Evolutionary conservation across 164 flowering plant species (phyloP), one percentile per base, ranked within the genome.

Genomic region (Pachysandra terminalis): DNA sequence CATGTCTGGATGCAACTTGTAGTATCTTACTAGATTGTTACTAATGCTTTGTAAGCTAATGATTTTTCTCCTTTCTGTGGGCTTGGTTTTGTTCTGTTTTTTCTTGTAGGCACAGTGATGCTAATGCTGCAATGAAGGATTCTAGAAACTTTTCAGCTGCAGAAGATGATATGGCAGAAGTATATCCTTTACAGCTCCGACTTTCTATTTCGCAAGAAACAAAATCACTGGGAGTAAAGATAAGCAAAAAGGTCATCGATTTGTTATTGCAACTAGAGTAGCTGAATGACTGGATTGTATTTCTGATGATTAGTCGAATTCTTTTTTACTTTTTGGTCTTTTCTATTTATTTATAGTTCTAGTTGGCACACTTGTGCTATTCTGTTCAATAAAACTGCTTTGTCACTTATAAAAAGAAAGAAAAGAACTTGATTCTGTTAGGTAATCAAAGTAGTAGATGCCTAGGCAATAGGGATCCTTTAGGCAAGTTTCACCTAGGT

Each of bases 191-290:
- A 63, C 96, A 86, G 74, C 86, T 92, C 5, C 81, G 94, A 76
- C 91, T 91, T 55, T 82, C 89, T 69, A 78, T 87, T 66, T 57
- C 73, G 69, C 74, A 80, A 56, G 96, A 95, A 63, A 65, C 81
- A 52, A 82, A 78, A 67, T 80, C 87, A 37, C 55, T 91, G 59
- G 85, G 85, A 24, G 83, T 91, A 19, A 95, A 79, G 75, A 86
- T 95, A 74, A 84, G 86, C 83, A 95, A 90, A 83, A 90, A 86
- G 94, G 98, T 94, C 22, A 69, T n/a, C n/a, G n/a, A n/a, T n/a
- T n/a, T n/a, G n/a, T n/a, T n/a, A n/a, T n/a, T n/a, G n/a, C n/a
- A n/a, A n/a, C n/a, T n/a, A n/a, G n/a, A n/a, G n/a, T n/a, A n/a
- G n/a, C n/a, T n/a, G n/a, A n/a, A n/a, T n/a, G n/a, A n/a, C n/a